Percentiles rank a stretch among this genome's conserved stretches.
phyloP scores from a whole-genome alignment of 768 basidiomycete genomes.

The Boletus vinaceobasis region DNA sequence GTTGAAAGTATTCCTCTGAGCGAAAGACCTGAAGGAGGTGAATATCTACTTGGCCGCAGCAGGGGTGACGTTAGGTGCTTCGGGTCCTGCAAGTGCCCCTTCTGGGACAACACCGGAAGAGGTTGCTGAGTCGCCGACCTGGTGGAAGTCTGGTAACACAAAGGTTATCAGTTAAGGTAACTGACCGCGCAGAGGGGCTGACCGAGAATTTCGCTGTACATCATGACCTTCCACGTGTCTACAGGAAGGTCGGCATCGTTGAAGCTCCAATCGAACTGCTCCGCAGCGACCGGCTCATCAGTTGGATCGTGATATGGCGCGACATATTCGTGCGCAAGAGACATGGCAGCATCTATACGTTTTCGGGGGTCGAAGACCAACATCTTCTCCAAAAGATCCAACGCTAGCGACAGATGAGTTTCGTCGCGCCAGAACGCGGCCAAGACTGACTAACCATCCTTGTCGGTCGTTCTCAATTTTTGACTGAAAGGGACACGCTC shows the following conservation, averaged over 20 bases:
- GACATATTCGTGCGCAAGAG: constrained; percentile 91
- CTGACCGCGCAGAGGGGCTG: constrained; percentile 25
- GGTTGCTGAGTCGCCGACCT: constrained; percentile 56
- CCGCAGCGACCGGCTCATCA: constrained; percentile 90
- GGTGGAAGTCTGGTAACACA: constrained; percentile 67
- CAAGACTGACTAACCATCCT: constrained; percentile 57
- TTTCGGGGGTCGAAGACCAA: constrained; percentile 97
- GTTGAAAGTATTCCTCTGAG: constrained; percentile 7
- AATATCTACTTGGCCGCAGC: constrained; percentile 13
- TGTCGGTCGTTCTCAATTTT: constrained; percentile 86
- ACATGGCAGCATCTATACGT: constrained; percentile 90
- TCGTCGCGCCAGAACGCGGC: background rate
- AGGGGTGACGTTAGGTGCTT: constrained; percentile 26
- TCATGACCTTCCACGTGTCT: constrained; percentile 99
- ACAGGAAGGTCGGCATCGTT: constrained; percentile 98
- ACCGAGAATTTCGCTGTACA: constrained; percentile 99
- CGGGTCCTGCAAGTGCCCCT: constrained; percentile 69
- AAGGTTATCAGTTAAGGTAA: background rate
- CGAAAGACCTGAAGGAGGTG: background rate
- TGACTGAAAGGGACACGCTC: constrained; percentile 93
- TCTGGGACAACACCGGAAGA: constrained; percentile 41
- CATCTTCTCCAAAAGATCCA: constrained; percentile 98
- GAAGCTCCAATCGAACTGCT: constrained; percentile 99
- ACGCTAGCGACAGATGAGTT: constrained; percentile 46
- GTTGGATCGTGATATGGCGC: constrained; percentile 98